Evolutionary conservation across 495 filamentous ascomycete species (phyloP).

Genomic region (Hypoxylon trugodes): DNA sequence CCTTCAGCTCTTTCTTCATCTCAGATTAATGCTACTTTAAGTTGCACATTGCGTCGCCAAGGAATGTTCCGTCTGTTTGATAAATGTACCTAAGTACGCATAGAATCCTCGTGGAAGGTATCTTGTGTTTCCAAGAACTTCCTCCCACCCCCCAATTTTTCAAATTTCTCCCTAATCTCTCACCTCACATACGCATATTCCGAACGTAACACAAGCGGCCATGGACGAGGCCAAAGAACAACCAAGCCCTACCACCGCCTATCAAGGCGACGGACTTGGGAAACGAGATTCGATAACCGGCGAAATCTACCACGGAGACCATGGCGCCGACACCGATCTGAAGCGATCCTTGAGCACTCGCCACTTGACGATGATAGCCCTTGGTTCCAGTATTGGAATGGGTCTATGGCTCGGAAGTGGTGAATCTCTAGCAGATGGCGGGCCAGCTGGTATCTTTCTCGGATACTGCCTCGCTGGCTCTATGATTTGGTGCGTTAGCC

Average conservation of each 20-base stretch:
- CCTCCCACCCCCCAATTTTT: not conserved
- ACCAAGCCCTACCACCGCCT: not conserved
- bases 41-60: not conserved
- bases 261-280: slow-evolving; percentile 7
- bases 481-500: slow-evolving; percentile 61
- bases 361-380: slow-evolving; percentile 66
- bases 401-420: slow-evolving; percentile 71
- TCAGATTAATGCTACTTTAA: not conserved
- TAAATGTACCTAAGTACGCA: not conserved
- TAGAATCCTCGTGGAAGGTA: not conserved
- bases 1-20: no score
- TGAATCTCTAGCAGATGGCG: slow-evolving; percentile 59
- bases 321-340: slow-evolving; percentile 37
- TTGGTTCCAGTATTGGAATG: slow-evolving; percentile 71
- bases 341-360: slow-evolving; percentile 50
- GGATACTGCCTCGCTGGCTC: slow-evolving; percentile 68
- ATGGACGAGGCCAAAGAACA: slow-evolving; percentile 11
- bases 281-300: slow-evolving; percentile 5
- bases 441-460: slow-evolving; percentile 68
- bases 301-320: slow-evolving; percentile 3
- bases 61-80: not conserved
- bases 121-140: not conserved
- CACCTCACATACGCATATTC: not conserved
- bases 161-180: not conserved
- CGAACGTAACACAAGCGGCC: not conserved